These are phyloP conservation scores for Casuarina equisetifolia DNA, from an alignment of 306 rosid species.

Conservation along the genomic window DNA sequence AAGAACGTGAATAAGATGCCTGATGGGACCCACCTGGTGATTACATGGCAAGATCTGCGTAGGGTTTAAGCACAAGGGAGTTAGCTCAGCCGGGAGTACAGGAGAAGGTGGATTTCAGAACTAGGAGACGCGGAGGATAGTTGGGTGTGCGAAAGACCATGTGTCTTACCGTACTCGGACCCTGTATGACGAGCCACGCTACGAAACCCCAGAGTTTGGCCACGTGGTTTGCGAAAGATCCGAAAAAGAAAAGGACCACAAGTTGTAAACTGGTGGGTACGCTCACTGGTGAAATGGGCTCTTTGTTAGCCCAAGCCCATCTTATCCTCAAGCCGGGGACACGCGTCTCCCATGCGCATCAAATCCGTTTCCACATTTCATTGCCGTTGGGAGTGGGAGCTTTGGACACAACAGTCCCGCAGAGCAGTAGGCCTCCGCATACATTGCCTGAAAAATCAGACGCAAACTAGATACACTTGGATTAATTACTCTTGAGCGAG, in stretches of 20 bases:
- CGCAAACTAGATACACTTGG: not conserved
- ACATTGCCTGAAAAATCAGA: not conserved
- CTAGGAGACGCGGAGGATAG: not conserved
- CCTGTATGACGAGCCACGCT: too few relatives aligned
- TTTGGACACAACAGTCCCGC: not conserved
- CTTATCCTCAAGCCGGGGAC: slow-evolving; percentile 56
- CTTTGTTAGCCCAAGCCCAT: not conserved
- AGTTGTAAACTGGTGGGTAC: too few relatives aligned
- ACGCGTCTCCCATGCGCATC: slow-evolving; percentile 46
- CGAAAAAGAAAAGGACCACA: too few relatives aligned
- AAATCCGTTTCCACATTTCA: not conserved
- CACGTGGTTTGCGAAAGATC: too few relatives aligned
- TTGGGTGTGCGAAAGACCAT: too few relatives aligned
- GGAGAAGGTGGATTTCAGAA: not conserved
- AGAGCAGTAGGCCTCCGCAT: not conserved
- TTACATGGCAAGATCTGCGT: slow-evolving; percentile 28
- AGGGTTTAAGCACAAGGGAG: not conserved
- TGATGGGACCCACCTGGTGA: not conserved
- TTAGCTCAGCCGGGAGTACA: not conserved
- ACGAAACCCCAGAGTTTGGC: too few relatives aligned
- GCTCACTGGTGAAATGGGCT: not conserved
- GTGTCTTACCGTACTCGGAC: too few relatives aligned
- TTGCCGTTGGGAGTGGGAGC: not conserved
- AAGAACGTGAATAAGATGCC: slow-evolving; percentile 12
- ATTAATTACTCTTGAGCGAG: not conserved